Evolutionary conservation across 2,329 filamentous ascomycete genomes (phyloP), one percentile per base, ranked within the genome.

Genomic region (Davidsoniella australis): DNA sequence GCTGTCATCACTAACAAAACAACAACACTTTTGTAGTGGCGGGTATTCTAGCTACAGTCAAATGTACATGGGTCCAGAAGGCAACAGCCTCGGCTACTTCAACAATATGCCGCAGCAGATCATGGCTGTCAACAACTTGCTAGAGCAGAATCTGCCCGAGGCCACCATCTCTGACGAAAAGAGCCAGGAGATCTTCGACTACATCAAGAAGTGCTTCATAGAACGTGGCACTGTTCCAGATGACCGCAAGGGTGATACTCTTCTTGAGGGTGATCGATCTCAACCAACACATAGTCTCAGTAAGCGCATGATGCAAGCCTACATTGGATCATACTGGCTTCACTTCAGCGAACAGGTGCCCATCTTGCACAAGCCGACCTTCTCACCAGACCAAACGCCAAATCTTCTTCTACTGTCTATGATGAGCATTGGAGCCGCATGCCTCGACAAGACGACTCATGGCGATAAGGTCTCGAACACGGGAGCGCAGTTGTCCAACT

Each of bases 291-390:
- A 81, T 53, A 73, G 80, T 68, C 68, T 96, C 54, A 94, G 89
- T 62, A 72, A 88, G 58, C 78, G 82, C 58, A 95, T 94, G 85
- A 93, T 96, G 83, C 86, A 95, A 64, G 82, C 80, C 2, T 96
- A 95, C 59, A 87, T 94, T 56, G 76, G 80, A 9, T 94, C 87
- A 2, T 98, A 93, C 63, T 98, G 91, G 91, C 73, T 83, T 48
- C 83, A 95, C 62, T 94, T 95, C 59, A 93, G 91, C 62, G 82
- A 88, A 48, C 91, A 96, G 62, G 72, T 96, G 55, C 91, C 91
- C 1, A 94, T 98, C 53, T 69, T 96, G 44, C 91, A 98, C 64
- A 86, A 88, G 59, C 87, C 91, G 3, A 95, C 89, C 0, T 98
- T 96, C 63, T 83, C 80, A 4, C 82, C 89, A 0, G 85, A 94